Conservation (phyloP, 495 filamentous ascomycete genomes). For the Penicillium arizonense region DNA sequence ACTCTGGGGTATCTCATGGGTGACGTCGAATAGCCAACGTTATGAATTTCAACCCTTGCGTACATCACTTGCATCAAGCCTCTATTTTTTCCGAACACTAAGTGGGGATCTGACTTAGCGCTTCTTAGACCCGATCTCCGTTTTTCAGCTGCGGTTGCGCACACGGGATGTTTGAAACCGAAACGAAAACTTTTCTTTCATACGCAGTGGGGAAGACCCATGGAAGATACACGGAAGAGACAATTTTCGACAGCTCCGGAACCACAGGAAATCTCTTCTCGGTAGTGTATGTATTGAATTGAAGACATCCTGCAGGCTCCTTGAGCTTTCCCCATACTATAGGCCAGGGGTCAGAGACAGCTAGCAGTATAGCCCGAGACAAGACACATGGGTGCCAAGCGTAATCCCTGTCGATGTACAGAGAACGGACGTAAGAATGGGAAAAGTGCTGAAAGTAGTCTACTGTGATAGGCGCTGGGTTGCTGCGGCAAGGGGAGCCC, state of each 20-base stretch:
- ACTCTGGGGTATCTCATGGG: conserved; percentile 5
- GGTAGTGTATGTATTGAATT: no score
- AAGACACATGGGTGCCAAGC: conserved; percentile 32
- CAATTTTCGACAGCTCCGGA: neutral
- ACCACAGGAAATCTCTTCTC: no score
- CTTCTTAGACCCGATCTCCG: conserved; percentile 37
- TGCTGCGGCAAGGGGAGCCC: conserved; percentile 50
- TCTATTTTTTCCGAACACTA: conserved; percentile 35
- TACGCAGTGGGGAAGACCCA: conserved; percentile 19
- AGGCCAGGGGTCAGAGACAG: conserved; percentile 4
- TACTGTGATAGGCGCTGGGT: conserved; percentile 38
- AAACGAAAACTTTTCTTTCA: conserved; percentile 12
- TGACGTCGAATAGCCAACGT: neutral
- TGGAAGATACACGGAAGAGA: conserved; percentile 19
- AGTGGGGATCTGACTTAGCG: conserved; percentile 12
- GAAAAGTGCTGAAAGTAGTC: neutral
- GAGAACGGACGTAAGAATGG: conserved; percentile 17
- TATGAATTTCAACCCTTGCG: conserved; percentile 2
- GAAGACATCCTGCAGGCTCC: neutral
- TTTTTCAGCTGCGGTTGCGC: conserved; percentile 20
- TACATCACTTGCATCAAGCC: conserved; percentile 22
- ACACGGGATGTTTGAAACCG: conserved; percentile 18
- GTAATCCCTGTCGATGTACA: conserved; percentile 13
- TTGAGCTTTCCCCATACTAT: conserved; percentile 11
- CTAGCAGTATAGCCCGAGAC: conserved; percentile 19